Evolutionary conservation across 2,329 filamentous ascomycete genomes (phyloP), one percentile per base, ranked within the genome.

Genomic region (Lachnellula willkommii): DNA sequence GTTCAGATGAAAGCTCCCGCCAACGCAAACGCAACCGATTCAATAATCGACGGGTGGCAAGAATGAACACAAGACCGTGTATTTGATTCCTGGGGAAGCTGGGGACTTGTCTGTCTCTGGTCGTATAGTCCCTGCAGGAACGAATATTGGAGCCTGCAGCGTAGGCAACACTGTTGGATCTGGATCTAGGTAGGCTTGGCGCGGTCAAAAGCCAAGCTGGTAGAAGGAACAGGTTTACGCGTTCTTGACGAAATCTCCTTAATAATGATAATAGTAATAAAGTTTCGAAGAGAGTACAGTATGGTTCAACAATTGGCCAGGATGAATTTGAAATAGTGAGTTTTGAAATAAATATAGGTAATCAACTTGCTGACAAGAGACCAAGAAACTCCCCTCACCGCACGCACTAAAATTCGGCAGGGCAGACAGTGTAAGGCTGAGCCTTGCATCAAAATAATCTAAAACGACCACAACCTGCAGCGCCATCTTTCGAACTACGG

Each of bases 141-240:
- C 58, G 53, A 57, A 56, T 45, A 52, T 64, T 43, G 63, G 45
- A 64, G 62, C 63, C 63, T 65, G 55, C 28, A 32, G 28, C 54
- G 55, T 60, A 65, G 63, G 62, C 62, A 65, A 56, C 61, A 62
- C 56, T 57, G 57, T 36, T 42, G 35, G 55, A 40, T 55, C 46
- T 57, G 32, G 56, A 50, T 49, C 26, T 35, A 56, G 55, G 26
- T 35, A 56, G 55, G 26, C 15, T 24, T 52, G 40, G 50, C 26
- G 28, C 12, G 20, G 22, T 20, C 48, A 28, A 42, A 12, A 35
- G 28, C 39, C 14, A 12, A 35, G 28, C 24, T 26, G 14, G 37
- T n/a, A 17, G 14, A 35, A 45, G 26, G 11, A 14, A 48, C 15
- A 36, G 35, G 28, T 49, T 37, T 35, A 8, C 26, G 47, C 26